Percentiles rank a stretch among this genome's conserved stretches.
phyloP scores from a whole-genome alignment of 352 stramenopile genomes.

The Globisporangium cederbergense region DNA sequence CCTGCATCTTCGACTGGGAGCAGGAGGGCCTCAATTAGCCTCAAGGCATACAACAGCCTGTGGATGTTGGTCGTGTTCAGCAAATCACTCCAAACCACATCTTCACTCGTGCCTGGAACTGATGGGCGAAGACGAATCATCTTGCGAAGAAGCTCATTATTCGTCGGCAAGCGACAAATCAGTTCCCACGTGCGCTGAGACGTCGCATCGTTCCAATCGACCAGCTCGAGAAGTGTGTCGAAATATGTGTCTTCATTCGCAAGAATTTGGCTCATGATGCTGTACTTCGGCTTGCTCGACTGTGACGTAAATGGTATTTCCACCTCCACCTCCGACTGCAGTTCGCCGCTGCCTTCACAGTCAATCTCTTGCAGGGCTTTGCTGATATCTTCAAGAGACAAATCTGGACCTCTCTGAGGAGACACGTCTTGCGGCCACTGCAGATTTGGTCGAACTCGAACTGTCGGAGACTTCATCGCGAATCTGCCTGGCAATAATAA shows the following conservation, averaged over 20 bases:
- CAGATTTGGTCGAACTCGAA: constrained; percentile 37
- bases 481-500: constrained; percentile 15
- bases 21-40: constrained; percentile 66
- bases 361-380: constrained; percentile 20
- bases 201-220: constrained; percentile 45
- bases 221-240: constrained; percentile 50
- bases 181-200: constrained; percentile 72
- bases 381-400: constrained; percentile 29
- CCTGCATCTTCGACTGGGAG: constrained; percentile 28
- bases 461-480: constrained; percentile 36
- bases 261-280: constrained; percentile 46
- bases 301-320: not conserved
- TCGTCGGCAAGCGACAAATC: constrained; percentile 66
- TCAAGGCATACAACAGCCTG: constrained; percentile 59
- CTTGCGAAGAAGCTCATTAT: constrained; percentile 48
- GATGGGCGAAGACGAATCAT: constrained; percentile 57
- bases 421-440: constrained; percentile 35
- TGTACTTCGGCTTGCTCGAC: constrained; percentile 20
- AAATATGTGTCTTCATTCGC: constrained; percentile 60
- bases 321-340: not conserved
- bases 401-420: constrained; percentile 44
- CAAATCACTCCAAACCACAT: constrained; percentile 42
- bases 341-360: not conserved
- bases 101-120: constrained; percentile 4
- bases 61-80: constrained; percentile 47